Evolutionary conservation across 768 basidiomycete genomes (phyloP), one percentile per base, ranked within the genome.

Genomic region (Boletus bicolor): DNA sequence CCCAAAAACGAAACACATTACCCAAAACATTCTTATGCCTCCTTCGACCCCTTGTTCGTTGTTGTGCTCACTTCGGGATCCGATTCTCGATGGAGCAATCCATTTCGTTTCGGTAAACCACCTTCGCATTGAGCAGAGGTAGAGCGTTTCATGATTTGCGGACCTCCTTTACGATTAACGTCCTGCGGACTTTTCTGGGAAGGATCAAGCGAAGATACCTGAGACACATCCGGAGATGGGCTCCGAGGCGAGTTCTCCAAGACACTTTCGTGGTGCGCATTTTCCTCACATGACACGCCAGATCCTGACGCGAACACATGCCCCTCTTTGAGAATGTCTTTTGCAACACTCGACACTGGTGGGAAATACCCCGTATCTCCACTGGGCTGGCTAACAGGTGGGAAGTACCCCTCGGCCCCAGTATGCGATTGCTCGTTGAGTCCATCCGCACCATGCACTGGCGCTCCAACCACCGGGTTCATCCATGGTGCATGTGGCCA

Each of bases 391-490:
- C 37, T 67, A 34, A 72, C 68, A n/a, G 75, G 77, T 49, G 76
- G 76, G 65, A 79, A 79, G 61, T 81, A 78, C 12, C 76, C 75
- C 37, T 68, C 66, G 34, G 47, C 64, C 41, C 50, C 59, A 35
- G 35, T 41, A 53, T 55, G 46, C 12, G 56, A 49, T 34, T 45
- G 53, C 7, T 60, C 63, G 11, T 57, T 28, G 2, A 43, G 41
- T 50, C 56, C 68, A 46, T 68, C 55, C 39, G 49, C 53, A 28
- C 51, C 55, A 15, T 76, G 77, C 28, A 80, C 75, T 0, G 84
- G 86, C 28, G 83, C 85, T 41, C 85, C 86, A 1, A 83, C 82
- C 10, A 82, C 77, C n/a, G 83, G 74, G 58, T 85, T 85, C 52
- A 83, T 75, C 68, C 72, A 76, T 44, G 78, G 72, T 77, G 81